Evolutionary conservation across 352 stramenopile genomes (phyloP).

Genomic region (Phytophthora foliorum): DNA sequence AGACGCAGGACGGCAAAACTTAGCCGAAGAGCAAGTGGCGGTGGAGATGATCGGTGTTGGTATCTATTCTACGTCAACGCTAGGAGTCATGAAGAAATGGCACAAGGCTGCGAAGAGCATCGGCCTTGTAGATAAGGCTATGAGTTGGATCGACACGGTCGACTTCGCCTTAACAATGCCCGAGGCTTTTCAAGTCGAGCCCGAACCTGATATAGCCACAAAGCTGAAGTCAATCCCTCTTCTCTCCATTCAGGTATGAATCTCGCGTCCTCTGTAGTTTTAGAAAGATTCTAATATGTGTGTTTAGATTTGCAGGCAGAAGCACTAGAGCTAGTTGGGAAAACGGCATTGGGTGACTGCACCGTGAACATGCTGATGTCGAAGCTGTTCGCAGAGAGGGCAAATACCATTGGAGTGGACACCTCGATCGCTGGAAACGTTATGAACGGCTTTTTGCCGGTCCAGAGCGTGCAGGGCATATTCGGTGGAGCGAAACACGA

Average conservation of each 20-base stretch:
- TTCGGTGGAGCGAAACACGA: not conserved
- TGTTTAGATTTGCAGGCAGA: not conserved
- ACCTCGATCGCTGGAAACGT: conserved; percentile 4
- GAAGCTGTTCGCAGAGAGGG: conserved; percentile 3
- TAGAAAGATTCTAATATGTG: not conserved
- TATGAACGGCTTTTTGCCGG: not conserved
- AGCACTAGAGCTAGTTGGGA: not conserved
- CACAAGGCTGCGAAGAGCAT: not conserved
- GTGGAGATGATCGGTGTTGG: conserved; percentile 16
- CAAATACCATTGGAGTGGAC: not conserved
- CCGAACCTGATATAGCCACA: not conserved
- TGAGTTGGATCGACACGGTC: not conserved
- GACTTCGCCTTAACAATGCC: not conserved
- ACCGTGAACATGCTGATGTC: not conserved
- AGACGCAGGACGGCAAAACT: not conserved
- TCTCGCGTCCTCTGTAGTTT: not conserved
- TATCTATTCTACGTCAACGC: conserved; percentile 2
- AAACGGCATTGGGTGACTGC: not conserved
- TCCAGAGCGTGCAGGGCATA: not conserved
- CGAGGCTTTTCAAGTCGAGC: not conserved
- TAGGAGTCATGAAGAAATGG: conserved; percentile 14
- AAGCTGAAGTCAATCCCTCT: conserved; percentile 3
- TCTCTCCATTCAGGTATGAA: conserved; percentile 1
- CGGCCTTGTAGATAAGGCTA: not conserved
- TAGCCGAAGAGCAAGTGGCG: not conserved